Base-by-base conservation (phyloP, 2,329 filamentous ascomycete genomes). In the Talaromyces amestolkiae region DNA sequence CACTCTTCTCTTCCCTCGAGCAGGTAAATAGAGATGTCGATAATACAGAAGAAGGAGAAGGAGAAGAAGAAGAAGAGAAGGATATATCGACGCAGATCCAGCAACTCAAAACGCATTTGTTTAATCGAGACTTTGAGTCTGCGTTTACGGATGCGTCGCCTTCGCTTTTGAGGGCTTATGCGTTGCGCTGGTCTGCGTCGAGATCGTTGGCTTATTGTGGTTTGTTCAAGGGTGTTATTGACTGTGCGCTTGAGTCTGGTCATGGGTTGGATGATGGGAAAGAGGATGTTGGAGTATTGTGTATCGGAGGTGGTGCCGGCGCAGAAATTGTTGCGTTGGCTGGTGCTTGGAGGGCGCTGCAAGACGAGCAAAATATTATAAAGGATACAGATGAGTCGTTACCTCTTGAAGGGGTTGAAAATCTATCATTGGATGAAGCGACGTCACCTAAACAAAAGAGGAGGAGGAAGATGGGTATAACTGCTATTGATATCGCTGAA, bases 141-240 rank as follows among this genome's bases (percentile, higher is more conserved):
- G 94, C 94, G 0, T 99, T 98, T 79, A 72, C 77, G 2, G 87
- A 90, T 63, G 64, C 64, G 9, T 51, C 59, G 35, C 64, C 64
- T 17, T 56, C 60, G 53, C 86, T 89, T 71, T 84, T 97, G 19
- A 87, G 90, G 67, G 91, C 90, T 10, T 99, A 99, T 80, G 92
- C 92, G 9, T 86, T 92, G 63, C 83, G 95, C 71, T 99, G 94
- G 93, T 97, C 93, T 77, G 91, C 94, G 1, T 90, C 91, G 61
- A 84, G 95, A 62, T 91, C 93, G 0, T 80, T 98, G 61, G 92
- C 89, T 68, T 98, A 98, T 78, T 82, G 87, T n/a, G 81, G 84
- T n/a, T 74, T 89, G 17, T 82, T 89, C 27, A 75, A 72, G 67
- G 73, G 67, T 68, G 78, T 72, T 63, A 80, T 69, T 35, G 49